Conservation (phyloP, 345 rosid species). For the Anacardium occidentale region DNA sequence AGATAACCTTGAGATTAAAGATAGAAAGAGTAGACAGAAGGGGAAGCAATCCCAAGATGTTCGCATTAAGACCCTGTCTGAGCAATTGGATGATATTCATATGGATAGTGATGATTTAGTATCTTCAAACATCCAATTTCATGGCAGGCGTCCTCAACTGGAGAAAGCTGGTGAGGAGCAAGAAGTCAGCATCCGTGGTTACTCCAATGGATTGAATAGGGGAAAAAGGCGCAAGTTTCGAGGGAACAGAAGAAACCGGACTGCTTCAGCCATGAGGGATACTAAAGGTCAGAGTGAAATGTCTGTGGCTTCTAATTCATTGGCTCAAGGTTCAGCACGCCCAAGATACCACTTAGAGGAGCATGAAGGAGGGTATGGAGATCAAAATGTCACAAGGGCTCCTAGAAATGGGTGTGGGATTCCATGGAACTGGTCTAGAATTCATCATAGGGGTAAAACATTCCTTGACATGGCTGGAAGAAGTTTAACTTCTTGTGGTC, state of each 20-base stretch:
- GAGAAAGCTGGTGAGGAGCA: slow-evolving; percentile 35
- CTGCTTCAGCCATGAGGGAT: slow-evolving; percentile 41
- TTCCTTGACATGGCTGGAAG: slow-evolving; percentile 91
- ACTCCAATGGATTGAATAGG: slow-evolving; percentile 42
- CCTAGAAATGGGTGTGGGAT: slow-evolving; percentile 93
- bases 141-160: slow-evolving; percentile 33
- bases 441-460: slow-evolving; percentile 78
- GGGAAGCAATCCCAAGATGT: slow-evolving; percentile 49
- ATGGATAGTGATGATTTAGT: slow-evolving; percentile 68
- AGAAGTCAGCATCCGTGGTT: slow-evolving; percentile 37
- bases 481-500: slow-evolving; percentile 85
- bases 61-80: slow-evolving; percentile 59
- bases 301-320: slow-evolving; percentile 79
- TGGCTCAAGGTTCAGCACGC: slow-evolving; percentile 42
- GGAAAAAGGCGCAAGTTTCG: slow-evolving; percentile 65
- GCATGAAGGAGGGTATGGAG: slow-evolving; percentile 48
- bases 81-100: slow-evolving; percentile 59
- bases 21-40: slow-evolving; percentile 44
- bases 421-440: slow-evolving; percentile 97
- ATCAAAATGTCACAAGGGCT: slow-evolving; percentile 50
- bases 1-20: slow-evolving; percentile 45
- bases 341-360: slow-evolving; percentile 41
- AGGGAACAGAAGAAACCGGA: slow-evolving; percentile 53
- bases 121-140: slow-evolving; percentile 54
- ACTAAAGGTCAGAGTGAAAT: slow-evolving; percentile 61